Evolutionary conservation across 1,284 basidiomycete species (phyloP).

Genomic region (Cutaneotrichosporon curvatum): DNA sequence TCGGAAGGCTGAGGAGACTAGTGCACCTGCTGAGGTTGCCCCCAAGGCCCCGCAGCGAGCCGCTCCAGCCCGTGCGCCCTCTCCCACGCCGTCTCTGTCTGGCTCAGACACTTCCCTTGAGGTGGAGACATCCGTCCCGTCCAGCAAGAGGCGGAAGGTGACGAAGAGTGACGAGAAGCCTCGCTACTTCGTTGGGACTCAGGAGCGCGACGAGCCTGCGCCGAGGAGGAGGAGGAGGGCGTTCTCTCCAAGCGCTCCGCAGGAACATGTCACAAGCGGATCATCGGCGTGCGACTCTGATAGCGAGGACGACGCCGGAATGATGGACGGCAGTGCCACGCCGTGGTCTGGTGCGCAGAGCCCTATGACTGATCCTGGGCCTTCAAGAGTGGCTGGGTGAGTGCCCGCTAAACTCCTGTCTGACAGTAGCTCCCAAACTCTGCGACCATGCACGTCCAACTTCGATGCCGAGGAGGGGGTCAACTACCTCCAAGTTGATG

Average conservation of each 20-base stretch:
- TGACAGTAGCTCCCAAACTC: constrained; percentile 3
- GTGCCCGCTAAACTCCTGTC: background rate
- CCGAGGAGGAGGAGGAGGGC: constrained; percentile 4
- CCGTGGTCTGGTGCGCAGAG: constrained; percentile 21
- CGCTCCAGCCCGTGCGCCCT: constrained; percentile 1
- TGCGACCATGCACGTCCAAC: constrained; percentile 13
- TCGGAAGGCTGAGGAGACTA: background rate
- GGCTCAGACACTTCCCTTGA: constrained; percentile 4
- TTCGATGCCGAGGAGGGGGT: constrained; percentile 22
- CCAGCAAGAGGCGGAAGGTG: constrained; percentile 10
- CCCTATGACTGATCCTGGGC: constrained; percentile 9
- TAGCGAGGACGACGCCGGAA: constrained; percentile 13
- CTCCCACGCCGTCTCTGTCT: constrained; percentile 3
- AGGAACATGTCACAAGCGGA: constrained; percentile 5
- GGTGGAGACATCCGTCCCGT: constrained; percentile 1
- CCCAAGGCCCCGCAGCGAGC: background rate
- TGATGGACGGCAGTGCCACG: constrained; percentile 14
- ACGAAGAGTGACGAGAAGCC: constrained; percentile 1
- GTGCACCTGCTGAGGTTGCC: background rate
- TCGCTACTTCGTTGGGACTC: constrained; percentile 2
- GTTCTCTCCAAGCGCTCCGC: constrained; percentile 32
- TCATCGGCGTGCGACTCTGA: constrained; percentile 3
- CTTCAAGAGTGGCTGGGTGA: constrained; percentile 6
- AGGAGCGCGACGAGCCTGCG: constrained; percentile 1
- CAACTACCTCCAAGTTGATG: constrained; percentile 20